Evolutionary conservation across 2,329 filamentous ascomycete genomes (phyloP), one percentile per base, ranked within the genome.

Genomic region (Epicoccum nigrum): DNA sequence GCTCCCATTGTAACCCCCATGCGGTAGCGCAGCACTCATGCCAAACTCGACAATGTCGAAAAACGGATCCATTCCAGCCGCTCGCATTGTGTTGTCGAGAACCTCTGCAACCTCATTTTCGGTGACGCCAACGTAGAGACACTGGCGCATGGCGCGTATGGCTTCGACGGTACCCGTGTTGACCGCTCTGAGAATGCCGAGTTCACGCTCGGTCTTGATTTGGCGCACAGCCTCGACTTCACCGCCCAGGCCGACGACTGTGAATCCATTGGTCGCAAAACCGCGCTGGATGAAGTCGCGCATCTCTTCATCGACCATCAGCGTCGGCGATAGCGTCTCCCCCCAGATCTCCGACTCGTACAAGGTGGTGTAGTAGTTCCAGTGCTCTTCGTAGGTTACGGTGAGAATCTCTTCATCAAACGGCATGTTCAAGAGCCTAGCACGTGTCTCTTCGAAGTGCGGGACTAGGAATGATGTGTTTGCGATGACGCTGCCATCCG

Each of bases 261-360:
- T 71, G 55, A 87, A 86, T 0, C 83, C 83, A 34, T 75, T 77
- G 0, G 70, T 62, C 2, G 73, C 75, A 0, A 87, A 74, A 0
- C 84, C 84, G 2, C 84, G 77, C 31, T 81, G 76, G 41, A 87
- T 86, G 64, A 81, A 86, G 64, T 86, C 83, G 2, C 84, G 78
- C 64, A 86, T 84, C 61, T 86, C 84, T 55, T 86, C 84, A 55
- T 87, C 84, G 12, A 85, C 77, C 80, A 86, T 85, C n/a, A 87
- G 56, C n/a, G 64, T 77, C 4, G 71, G 63, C 0, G 65, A 65
- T 1, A 67, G 47, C 1, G 31, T 61, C 7, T 66, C 58, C 1
- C 77, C 80, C 66, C 65, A 69, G 3, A 68, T 67, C 7, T 57
- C 55, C 4, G 64, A 60, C 19, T 76, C 55, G 11, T 76, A 69